Percentiles rank a stretch among this genome's conserved stretches.
These are phyloP conservation scores for Globisporangium splendens DNA, from an alignment of 352 stramenopile species.

Conservation along the genomic window DNA sequence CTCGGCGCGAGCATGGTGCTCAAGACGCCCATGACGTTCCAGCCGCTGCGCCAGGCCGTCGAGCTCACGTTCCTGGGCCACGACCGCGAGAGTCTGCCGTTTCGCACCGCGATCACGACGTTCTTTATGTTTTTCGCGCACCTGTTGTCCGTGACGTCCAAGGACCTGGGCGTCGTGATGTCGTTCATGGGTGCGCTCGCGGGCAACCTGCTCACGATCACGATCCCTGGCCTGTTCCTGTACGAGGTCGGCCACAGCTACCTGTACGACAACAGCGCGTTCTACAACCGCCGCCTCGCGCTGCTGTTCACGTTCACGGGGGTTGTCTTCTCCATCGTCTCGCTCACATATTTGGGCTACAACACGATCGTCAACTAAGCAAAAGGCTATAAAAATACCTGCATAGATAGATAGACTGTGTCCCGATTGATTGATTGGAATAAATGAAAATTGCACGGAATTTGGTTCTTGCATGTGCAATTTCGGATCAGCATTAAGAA, in stretches of 20 bases:
- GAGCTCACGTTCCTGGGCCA: slow-evolving; percentile 72
- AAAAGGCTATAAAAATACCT: background rate
- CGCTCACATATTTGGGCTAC: slow-evolving; percentile 69
- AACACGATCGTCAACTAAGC: slow-evolving; percentile 35
- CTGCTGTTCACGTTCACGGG: slow-evolving; percentile 47
- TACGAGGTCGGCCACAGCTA: slow-evolving; percentile 65
- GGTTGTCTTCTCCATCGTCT: slow-evolving; percentile 51
- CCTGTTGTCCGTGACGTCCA: slow-evolving; percentile 55
- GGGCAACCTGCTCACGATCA: slow-evolving; percentile 70
- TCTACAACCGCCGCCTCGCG: slow-evolving; percentile 54
- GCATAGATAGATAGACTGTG: background rate
- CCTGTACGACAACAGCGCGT: slow-evolving; percentile 37
- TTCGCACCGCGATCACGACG: slow-evolving; percentile 63
- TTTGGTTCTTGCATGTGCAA: too few relatives aligned
- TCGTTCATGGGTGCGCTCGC: slow-evolving; percentile 71
- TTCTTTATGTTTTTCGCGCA: slow-evolving; percentile 66
- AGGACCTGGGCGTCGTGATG: slow-evolving; percentile 70
- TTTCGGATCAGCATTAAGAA: too few relatives aligned
- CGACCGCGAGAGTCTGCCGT: slow-evolving; percentile 63
- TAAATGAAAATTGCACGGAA: slow-evolving; percentile 24
- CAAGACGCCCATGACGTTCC: slow-evolving; percentile 86
- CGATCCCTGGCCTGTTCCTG: slow-evolving; percentile 68
- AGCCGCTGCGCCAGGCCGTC: slow-evolving; percentile 72
- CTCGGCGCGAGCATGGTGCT: slow-evolving; percentile 73
- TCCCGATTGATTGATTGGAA: background rate